A percentile compares a stretch with the other conserved stretches of the same genome.
phyloP scores from a whole-genome alignment of 192 early-diverging fungal species.

The Chytriomyces sp. region DNA sequence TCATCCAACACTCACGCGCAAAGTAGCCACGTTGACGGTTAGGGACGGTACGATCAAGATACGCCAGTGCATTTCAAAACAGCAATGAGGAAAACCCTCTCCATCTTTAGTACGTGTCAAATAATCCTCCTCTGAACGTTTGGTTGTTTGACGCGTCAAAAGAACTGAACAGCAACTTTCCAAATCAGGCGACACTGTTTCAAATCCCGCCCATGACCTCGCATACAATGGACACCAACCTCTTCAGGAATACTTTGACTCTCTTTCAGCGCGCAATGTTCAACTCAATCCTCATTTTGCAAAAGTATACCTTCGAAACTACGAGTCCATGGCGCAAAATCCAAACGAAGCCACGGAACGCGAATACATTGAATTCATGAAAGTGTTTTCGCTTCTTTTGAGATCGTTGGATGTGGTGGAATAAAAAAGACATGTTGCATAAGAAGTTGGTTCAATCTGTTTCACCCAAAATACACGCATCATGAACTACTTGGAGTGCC shows the following conservation, averaged over 20 bases:
- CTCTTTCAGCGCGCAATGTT: not conserved
- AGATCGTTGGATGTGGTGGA: not conserved
- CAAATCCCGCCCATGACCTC: not conserved
- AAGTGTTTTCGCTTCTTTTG: slow-evolving; percentile 14
- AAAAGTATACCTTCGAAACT: not conserved
- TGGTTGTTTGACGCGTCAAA: no score
- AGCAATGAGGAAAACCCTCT: slow-evolving; percentile 12
- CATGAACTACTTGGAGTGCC: slow-evolving; percentile 91
- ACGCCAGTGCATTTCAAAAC: slow-evolving; percentile 20
- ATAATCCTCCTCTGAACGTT: not conserved
- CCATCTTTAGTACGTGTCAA: not conserved
- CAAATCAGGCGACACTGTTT: not conserved
- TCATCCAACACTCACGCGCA: no score
- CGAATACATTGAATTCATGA: slow-evolving; percentile 34
- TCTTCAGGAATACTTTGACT: slow-evolving; percentile 7
- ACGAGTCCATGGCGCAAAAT: not conserved
- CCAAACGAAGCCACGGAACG: slow-evolving; percentile 25
- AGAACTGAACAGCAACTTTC: not conserved
- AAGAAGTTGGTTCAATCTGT: no score
- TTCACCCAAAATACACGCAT: slow-evolving; percentile 60
- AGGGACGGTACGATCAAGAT: not conserved
- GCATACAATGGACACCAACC: not conserved
- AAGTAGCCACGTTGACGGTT: slow-evolving; percentile 14
- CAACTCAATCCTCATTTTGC: slow-evolving; percentile 2
- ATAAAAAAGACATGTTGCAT: no score